Conservation (phyloP, 2,329 filamentous ascomycete species). For the Colletotrichum lini region DNA sequence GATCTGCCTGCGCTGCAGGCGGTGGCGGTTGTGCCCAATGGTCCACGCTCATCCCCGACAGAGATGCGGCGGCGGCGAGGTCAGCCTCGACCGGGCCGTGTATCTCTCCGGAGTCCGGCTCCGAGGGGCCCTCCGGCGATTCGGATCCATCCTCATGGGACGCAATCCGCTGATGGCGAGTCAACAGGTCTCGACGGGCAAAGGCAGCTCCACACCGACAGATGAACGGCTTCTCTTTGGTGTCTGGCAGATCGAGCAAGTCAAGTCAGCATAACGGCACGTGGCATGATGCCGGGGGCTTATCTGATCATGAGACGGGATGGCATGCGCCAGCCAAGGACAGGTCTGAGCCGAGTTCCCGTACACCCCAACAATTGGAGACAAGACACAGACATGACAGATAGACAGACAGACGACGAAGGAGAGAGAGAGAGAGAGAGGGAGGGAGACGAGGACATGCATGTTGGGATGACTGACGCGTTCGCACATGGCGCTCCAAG, state of each 20-base stretch:
- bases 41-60: constrained; percentile 51
- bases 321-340: neutral
- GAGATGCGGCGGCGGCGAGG: constrained; percentile 49
- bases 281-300: constrained; percentile 8
- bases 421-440: too few relatives aligned
- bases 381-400: neutral
- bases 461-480: constrained; percentile 53
- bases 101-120: constrained; percentile 47
- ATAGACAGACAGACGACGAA: too few relatives aligned
- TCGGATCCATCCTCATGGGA: constrained; percentile 51
- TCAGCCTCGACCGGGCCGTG: constrained; percentile 49
- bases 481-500: constrained; percentile 61
- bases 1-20: constrained; percentile 12
- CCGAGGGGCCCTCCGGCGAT: constrained; percentile 31
- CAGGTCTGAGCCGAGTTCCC: neutral
- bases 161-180: constrained; percentile 58
- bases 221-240: constrained; percentile 63
- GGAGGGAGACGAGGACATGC: neutral
- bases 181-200: constrained; percentile 60
- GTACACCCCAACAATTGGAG: constrained; percentile 19
- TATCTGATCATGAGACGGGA: constrained; percentile 9
- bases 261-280: constrained; percentile 28
- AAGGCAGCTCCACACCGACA: constrained; percentile 62
- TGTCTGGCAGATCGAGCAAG: constrained; percentile 51
- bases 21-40: constrained; percentile 44